Evolutionary conservation across 2,329 filamentous ascomycete species (phyloP).

Genomic region (Ceratocystis colombiana): DNA sequence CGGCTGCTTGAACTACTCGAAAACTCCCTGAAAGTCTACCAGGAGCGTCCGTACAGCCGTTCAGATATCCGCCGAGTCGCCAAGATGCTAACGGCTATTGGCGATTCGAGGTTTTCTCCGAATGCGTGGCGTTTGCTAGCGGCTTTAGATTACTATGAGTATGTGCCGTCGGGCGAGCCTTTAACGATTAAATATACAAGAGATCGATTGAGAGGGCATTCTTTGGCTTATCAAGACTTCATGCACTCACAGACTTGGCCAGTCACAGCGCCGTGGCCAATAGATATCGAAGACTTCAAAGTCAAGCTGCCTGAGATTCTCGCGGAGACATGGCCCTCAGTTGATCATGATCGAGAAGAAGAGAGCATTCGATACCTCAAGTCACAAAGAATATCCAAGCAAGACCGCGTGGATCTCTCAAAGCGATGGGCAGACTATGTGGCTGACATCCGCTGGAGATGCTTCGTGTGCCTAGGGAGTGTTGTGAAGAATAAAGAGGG

Average conservation of each 20-base stretch:
- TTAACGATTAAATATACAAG: background rate
- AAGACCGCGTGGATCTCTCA: background rate
- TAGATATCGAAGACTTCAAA: background rate
- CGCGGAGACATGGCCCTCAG: background rate
- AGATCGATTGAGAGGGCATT: background rate
- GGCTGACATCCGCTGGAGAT: background rate
- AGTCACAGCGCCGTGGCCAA: background rate
- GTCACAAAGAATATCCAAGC: background rate
- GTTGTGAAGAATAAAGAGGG: background rate
- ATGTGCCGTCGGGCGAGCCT: background rate
- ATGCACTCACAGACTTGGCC: background rate
- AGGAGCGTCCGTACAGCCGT: background rate
- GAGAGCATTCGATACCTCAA: background rate
- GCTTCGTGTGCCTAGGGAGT: background rate
- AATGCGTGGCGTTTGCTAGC: background rate
- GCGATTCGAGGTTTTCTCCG: background rate
- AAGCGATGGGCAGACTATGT: slow-evolving; percentile 1
- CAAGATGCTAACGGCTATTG: background rate
- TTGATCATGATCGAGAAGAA: background rate
- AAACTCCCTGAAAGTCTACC: background rate
- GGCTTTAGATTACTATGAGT: background rate
- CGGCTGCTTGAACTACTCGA: background rate
- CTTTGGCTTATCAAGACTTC: background rate
- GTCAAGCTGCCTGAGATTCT: background rate
- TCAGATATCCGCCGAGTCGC: background rate